Conservation (phyloP, 2,329 filamentous ascomycete species). For the Xylaria sp. region DNA sequence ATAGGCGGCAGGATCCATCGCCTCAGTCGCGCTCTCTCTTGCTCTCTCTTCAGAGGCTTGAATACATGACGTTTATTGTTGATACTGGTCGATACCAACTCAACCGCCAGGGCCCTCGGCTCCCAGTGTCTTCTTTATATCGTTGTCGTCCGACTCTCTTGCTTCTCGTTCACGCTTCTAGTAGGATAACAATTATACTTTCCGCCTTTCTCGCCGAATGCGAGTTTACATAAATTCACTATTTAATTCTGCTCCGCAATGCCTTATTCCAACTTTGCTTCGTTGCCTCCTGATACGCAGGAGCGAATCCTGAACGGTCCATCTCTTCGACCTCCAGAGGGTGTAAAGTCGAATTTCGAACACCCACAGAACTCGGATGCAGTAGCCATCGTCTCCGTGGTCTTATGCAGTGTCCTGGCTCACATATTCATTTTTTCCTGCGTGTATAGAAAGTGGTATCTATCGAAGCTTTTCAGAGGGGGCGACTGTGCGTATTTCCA, state of each 20-base stretch:
- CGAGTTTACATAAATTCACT: background rate
- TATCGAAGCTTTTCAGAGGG: background rate
- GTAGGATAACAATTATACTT: background rate
- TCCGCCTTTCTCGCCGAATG: background rate
- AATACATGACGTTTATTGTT: background rate
- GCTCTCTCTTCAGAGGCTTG: background rate
- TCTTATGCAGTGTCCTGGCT: background rate
- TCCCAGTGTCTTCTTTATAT: background rate
- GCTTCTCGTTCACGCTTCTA: background rate
- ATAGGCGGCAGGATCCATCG: slow-evolving; percentile 1
- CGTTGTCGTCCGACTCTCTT: background rate
- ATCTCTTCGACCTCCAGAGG: background rate
- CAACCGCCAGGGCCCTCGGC: background rate
- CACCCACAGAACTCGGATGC: background rate
- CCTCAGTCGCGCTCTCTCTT: background rate
- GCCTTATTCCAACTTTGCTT: background rate
- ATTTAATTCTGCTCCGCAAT: background rate
- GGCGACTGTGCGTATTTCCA: background rate
- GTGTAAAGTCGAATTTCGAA: background rate
- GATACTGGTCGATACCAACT: background rate
- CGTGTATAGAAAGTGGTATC: background rate
- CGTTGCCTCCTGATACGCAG: background rate
- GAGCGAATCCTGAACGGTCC: background rate
- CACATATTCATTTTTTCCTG: background rate
- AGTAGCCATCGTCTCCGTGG: background rate